Conservation (phyloP, 352 stramenopile genomes). For the Aphanomyces invadans region DNA sequence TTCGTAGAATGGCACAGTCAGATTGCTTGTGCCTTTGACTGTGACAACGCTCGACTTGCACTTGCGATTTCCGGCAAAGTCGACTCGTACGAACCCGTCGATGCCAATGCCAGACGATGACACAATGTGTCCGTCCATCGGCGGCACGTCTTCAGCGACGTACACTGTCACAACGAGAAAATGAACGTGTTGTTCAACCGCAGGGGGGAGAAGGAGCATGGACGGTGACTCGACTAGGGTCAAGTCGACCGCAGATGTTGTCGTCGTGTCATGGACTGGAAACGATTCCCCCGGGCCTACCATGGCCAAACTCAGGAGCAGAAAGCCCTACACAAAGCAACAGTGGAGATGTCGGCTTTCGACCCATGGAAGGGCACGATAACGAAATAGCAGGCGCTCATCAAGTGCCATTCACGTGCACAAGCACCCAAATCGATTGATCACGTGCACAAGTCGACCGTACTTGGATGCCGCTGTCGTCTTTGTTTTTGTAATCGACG, state of each 20-base stretch:
- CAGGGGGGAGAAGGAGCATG: conserved; percentile 62
- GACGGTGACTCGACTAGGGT: conserved; percentile 32
- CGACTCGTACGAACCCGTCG: conserved; percentile 70
- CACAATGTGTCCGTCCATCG: conserved; percentile 56
- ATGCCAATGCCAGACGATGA: conserved; percentile 51
- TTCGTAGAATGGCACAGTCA: conserved; percentile 59
- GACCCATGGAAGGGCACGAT: too few relatives aligned
- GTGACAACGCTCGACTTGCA: conserved; percentile 51
- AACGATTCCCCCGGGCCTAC: conserved; percentile 61
- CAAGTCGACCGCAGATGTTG: neutral
- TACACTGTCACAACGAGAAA: conserved; percentile 76
- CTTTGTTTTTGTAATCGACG: conserved; percentile 77
- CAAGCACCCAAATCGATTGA: too few relatives aligned
- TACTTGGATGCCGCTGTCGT: conserved; percentile 76
- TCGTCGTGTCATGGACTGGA: conserved; percentile 39
- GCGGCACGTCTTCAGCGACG: conserved; percentile 69
- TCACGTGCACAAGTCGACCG: neutral
- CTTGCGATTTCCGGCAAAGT: conserved; percentile 44
- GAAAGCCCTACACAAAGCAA: conserved; percentile 36
- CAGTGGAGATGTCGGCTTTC: too few relatives aligned
- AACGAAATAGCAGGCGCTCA: too few relatives aligned
- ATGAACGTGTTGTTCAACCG: conserved; percentile 64
- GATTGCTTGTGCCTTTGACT: conserved; percentile 42
- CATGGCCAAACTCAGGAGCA: conserved; percentile 60
- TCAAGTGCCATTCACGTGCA: too few relatives aligned